Evolutionary conservation across 805 yeast species (phyloP).

Genomic region (Schwanniomyces polymorphus): DNA sequence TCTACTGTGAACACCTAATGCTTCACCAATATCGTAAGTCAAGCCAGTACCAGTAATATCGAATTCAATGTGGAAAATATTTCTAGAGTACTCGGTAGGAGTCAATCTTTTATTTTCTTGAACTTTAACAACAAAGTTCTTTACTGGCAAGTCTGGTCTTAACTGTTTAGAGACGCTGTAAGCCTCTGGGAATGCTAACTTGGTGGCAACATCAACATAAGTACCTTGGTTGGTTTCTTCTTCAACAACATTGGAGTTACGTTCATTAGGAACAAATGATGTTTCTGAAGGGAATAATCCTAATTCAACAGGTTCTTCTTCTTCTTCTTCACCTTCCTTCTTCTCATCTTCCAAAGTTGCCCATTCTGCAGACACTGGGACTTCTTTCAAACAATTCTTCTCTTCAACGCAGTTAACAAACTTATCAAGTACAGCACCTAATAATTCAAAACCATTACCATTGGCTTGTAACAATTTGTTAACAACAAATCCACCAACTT

Average conservation of each 20-base stretch:
- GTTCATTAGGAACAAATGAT: slow-evolving; percentile 64
- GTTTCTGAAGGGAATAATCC: slow-evolving; percentile 63
- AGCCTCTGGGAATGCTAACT: slow-evolving; percentile 80
- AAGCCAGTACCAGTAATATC: slow-evolving; percentile 89
- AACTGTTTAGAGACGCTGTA: slow-evolving; percentile 55
- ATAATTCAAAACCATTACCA: slow-evolving; percentile 77
- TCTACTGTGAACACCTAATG: slow-evolving; percentile 92
- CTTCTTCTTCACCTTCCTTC: slow-evolving; percentile 21
- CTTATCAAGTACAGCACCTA: slow-evolving; percentile 69
- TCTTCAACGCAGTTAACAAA: slow-evolving; percentile 60
- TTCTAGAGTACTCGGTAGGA: slow-evolving; percentile 85
- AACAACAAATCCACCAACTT: slow-evolving; percentile 63
- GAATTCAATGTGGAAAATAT: slow-evolving; percentile 94
- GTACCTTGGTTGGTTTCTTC: slow-evolving; percentile 42
- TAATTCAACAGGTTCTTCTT: slow-evolving; percentile 21
- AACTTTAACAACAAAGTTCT: slow-evolving; percentile 84
- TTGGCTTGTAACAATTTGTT: slow-evolving; percentile 78
- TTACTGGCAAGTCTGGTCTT: slow-evolving; percentile 88
- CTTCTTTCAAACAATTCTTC: slow-evolving; percentile 38
- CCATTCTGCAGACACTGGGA: slow-evolving; percentile 34
- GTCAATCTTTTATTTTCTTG: slow-evolving; percentile 91
- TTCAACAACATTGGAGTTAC: slow-evolving; percentile 32
- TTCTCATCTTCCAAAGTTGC: slow-evolving; percentile 21
- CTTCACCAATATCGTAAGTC: slow-evolving; percentile 93
- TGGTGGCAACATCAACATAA: slow-evolving; percentile 58